Conservation (phyloP, 331 rosid genomes). For the Prunus yedoensis region DNA sequence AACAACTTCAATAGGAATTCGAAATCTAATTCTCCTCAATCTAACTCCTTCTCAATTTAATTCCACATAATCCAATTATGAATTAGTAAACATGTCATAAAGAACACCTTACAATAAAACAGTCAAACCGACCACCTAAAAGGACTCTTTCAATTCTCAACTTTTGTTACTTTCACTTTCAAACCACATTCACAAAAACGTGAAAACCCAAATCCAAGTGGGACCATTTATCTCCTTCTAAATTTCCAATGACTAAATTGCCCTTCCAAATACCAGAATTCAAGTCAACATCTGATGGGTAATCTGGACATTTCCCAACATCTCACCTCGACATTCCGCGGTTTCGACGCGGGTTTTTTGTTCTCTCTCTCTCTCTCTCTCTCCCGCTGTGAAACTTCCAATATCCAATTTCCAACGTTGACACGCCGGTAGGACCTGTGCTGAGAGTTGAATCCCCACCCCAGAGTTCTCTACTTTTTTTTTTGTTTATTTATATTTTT, state of each 20-base stretch:
- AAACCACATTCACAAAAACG: no score
- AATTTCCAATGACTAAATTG: background rate
- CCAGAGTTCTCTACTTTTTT: background rate
- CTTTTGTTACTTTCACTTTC: no score
- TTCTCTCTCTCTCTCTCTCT: background rate
- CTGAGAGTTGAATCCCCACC: background rate
- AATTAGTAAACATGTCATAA: no score
- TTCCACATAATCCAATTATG: no score
- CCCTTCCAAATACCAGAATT: background rate
- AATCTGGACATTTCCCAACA: background rate
- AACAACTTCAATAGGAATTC: no score
- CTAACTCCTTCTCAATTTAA: no score
- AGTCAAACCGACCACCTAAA: no score
- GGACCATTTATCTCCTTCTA: no score
- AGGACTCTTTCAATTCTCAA: background rate
- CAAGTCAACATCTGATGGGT: background rate
- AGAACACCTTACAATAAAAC: no score
- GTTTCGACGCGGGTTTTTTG: slow-evolving; percentile 18
- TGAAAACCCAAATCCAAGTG: background rate
- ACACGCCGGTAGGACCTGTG: background rate
- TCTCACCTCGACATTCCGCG: background rate
- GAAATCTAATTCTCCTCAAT: no score
- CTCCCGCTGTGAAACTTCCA: slow-evolving; percentile 3
- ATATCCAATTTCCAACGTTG: background rate
- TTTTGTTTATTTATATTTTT: no score